Conservation (phyloP, 768 basidiomycete genomes). For the Podaxis sp. region DNA sequence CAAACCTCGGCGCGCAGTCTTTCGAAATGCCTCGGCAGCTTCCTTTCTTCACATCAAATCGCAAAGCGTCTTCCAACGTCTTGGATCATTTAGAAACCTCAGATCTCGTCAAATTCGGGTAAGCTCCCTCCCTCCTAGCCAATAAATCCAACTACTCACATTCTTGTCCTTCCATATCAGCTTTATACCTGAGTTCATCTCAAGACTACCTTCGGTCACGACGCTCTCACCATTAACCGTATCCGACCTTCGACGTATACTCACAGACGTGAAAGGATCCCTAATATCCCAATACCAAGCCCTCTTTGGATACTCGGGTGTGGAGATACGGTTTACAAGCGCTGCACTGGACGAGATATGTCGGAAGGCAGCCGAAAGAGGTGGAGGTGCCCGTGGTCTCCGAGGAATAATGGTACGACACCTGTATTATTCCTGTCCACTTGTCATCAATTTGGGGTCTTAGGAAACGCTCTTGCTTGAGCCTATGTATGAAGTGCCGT, state of each 20-base stretch:
- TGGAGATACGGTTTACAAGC: conserved; percentile 85
- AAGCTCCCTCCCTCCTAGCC: conserved; percentile 13
- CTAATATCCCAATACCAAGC: conserved; percentile 88
- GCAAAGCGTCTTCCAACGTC: conserved; percentile 48
- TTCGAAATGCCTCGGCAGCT: conserved; percentile 39
- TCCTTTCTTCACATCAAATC: conserved; percentile 81
- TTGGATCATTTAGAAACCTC: conserved; percentile 72
- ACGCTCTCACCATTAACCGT: conserved; percentile 78
- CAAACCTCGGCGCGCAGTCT: conserved; percentile 28
- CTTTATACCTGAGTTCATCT: conserved; percentile 95
- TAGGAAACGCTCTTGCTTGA: conserved; percentile 84
- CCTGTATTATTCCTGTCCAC: not conserved
- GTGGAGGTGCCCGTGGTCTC: conserved; percentile 89
- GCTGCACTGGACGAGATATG: conserved; percentile 83
- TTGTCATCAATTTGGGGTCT: not conserved
- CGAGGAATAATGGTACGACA: conserved; percentile 79
- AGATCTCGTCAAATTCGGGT: conserved; percentile 90
- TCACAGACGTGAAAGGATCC: conserved; percentile 91
- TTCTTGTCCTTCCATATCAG: conserved; percentile 30
- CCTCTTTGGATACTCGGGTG: conserved; percentile 79
- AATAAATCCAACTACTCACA: conserved; percentile 5
- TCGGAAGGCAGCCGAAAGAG: conserved; percentile 70
- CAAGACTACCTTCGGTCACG: conserved; percentile 89
- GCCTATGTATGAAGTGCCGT: conserved; percentile 93
- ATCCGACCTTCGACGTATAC: conserved; percentile 81